Evolutionary conservation across 192 early-diverging fungal species (phyloP), one percentile per base, ranked within the genome.

Genomic region (Coemansia sp.): DNA sequence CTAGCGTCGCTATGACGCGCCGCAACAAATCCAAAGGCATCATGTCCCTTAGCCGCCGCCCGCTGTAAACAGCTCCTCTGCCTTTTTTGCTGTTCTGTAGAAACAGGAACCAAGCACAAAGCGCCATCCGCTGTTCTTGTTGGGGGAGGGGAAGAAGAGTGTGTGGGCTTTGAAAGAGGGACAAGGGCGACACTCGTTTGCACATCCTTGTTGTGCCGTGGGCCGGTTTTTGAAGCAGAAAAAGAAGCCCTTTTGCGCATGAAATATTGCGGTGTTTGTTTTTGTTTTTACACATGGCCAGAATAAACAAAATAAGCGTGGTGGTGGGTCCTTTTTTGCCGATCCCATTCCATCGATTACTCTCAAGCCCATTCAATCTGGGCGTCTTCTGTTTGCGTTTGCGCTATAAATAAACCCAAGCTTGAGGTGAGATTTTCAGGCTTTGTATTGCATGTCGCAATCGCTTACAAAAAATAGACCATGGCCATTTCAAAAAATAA

Each of bases 81-180:
- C 42, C 1, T 14, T 44, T 15, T 3, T 6, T 44, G 42, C 20
- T 13, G 7, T 36, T 36, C 13, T 36, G 34, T 36, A 36, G 34
- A 36, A 36, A 36, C 34, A 4, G 13, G 34, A 36, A 36, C n/a
- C n/a, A n/a, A n/a, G n/a, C n/a, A n/a, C n/a, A n/a, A n/a, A n/a
- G n/a, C 4, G 34, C 5, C 34, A 23, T 25, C 22, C 22, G 45
- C 56, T 64, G 62, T 64, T 33, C 62, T 55, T 41, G 62, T 55
- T 55, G 62, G 62, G 62, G 40, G n/a, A 38, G 62, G 30, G 11
- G 40, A 30, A 27, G 17, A 63, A n/a, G 42, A n/a, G 42, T 20
- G 42, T 6, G 19, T 6, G 15, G 17, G 23, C 19, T 23, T 20
- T n/a, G 45, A 48, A 48, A 48, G 45, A 9, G 45, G 42, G 42